Conservation (phyloP, 192 early-diverging fungal genomes). For the Rhizoclosmatium sp. region DNA sequence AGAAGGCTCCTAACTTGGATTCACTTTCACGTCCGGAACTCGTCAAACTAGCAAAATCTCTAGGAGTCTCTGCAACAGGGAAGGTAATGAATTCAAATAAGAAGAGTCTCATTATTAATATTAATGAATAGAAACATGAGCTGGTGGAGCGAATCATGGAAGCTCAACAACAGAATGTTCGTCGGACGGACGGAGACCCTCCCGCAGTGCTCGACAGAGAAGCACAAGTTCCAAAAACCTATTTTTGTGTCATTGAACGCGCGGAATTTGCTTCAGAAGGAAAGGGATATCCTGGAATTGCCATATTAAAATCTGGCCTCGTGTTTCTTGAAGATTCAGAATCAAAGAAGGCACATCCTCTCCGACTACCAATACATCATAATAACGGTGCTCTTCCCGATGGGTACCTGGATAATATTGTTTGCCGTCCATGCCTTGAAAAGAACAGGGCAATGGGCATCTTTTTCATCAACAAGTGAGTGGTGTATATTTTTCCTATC, state of each 20-base stretch:
- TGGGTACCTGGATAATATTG: constrained; percentile 18
- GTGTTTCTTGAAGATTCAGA: not conserved
- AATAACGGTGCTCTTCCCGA: not conserved
- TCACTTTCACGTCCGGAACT: constrained; percentile 1
- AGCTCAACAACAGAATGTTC: not conserved
- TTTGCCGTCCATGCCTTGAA: constrained; percentile 22
- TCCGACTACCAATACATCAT: not conserved
- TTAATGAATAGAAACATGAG: constrained; percentile 2
- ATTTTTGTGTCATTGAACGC: constrained; percentile 25
- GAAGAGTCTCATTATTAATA: not conserved
- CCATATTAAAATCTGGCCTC: constrained; percentile 4
- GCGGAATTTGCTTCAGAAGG: not conserved
- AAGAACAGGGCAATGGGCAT: constrained; percentile 18
- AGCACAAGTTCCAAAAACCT: not conserved
- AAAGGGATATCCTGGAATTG: not conserved
- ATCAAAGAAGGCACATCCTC: not conserved
- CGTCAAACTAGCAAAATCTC: constrained; percentile 13
- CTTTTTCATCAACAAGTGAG: not conserved
- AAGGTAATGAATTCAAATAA: constrained; percentile 6
- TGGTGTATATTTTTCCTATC: not conserved
- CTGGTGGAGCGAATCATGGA: not conserved
- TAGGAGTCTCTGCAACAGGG: not conserved
- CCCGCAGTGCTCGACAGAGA: not conserved
- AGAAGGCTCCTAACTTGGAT: not conserved
- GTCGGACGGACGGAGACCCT: not conserved